phyloP scores from a whole-genome alignment of 2,329 filamentous ascomycete genomes.

The Fusarium hainanense region DNA sequence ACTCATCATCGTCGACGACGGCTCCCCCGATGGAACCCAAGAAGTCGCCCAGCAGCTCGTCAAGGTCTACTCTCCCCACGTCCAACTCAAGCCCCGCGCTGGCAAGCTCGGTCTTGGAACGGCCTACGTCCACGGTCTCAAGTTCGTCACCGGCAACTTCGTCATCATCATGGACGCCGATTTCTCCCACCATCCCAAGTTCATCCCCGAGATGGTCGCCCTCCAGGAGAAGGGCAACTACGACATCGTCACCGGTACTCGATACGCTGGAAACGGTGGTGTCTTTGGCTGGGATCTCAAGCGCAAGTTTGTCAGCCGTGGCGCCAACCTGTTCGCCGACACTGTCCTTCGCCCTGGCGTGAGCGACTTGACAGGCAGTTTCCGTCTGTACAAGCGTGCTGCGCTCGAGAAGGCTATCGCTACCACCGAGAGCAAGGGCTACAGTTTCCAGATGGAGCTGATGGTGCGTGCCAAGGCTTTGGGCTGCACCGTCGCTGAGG shows the following conservation, averaged over 20 bases:
- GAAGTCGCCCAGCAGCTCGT: slow-evolving; percentile 90
- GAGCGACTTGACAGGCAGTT: slow-evolving; percentile 94
- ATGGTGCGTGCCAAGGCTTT: slow-evolving; percentile 97
- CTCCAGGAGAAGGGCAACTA: slow-evolving; percentile 81
- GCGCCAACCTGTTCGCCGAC: slow-evolving; percentile 95
- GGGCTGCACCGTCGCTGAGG: slow-evolving; percentile 93
- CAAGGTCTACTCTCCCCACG: slow-evolving; percentile 81
- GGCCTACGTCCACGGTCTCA: slow-evolving; percentile 92
- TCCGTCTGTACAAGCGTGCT: slow-evolving; percentile 91
- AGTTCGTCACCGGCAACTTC: slow-evolving; percentile 91
- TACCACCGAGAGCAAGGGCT: slow-evolving; percentile 94
- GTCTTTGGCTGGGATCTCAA: slow-evolving; percentile 98
- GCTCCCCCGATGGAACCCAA: slow-evolving; percentile 94
- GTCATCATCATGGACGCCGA: slow-evolving; percentile 99
- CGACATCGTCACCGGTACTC: slow-evolving; percentile 96
- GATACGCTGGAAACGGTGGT: slow-evolving; percentile 89
- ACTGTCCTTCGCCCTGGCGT: slow-evolving; percentile 93
- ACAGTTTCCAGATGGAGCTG: slow-evolving; percentile 99
- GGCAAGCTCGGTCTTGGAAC: slow-evolving; percentile 98
- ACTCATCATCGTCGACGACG: slow-evolving; percentile 97
- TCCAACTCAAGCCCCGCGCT: slow-evolving; percentile 86
- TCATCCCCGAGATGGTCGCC: slow-evolving; percentile 93
- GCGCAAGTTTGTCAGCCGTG: slow-evolving; percentile 83
- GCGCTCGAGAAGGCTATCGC: slow-evolving; percentile 91
- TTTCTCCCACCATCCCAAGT: slow-evolving; percentile 99